Conservation (phyloP, 2,329 filamentous ascomycete species). For the Phialocephala subalpina region DNA sequence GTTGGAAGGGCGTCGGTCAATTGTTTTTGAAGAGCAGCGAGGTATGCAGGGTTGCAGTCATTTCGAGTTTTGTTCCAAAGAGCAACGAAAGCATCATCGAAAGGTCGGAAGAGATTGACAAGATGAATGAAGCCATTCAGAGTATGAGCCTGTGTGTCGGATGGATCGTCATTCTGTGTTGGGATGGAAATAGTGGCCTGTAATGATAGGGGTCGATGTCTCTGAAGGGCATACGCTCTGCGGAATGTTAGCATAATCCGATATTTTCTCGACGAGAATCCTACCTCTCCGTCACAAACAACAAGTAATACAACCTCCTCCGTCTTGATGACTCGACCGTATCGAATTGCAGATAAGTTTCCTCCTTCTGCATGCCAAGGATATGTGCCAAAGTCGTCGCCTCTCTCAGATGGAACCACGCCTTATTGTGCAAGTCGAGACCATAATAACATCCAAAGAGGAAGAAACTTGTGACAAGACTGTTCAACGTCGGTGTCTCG, state of each 20-base stretch:
- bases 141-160: slow-evolving; percentile 60
- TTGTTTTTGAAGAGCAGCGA: slow-evolving; percentile 68
- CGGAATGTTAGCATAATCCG: slow-evolving; percentile 11
- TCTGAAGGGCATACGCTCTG: slow-evolving; percentile 75
- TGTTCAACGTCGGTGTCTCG: slow-evolving; percentile 62
- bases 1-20: slow-evolving; percentile 62
- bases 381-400: slow-evolving; percentile 75
- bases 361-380: slow-evolving; percentile 67
- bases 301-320: slow-evolving; percentile 75
- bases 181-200: slow-evolving; percentile 74
- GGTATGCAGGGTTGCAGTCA: slow-evolving; percentile 64
- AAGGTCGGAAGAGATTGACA: slow-evolving; percentile 69
- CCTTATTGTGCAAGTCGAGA: slow-evolving; percentile 76
- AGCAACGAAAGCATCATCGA: slow-evolving; percentile 69
- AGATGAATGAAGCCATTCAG: slow-evolving; percentile 66
- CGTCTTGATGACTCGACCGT: slow-evolving; percentile 67
- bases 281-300: slow-evolving; percentile 76
- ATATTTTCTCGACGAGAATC: slow-evolving; percentile 22
- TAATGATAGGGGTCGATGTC: slow-evolving; percentile 73
- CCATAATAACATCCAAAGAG: slow-evolving; percentile 77
- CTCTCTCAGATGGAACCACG: slow-evolving; percentile 83
- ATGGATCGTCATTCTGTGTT: slow-evolving; percentile 66
- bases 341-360: slow-evolving; percentile 66
- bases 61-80: slow-evolving; percentile 72
- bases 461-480: slow-evolving; percentile 79